Base-by-base conservation (phyloP, 192 early-diverging fungal species). In the Rhizophagus clarus region DNA sequence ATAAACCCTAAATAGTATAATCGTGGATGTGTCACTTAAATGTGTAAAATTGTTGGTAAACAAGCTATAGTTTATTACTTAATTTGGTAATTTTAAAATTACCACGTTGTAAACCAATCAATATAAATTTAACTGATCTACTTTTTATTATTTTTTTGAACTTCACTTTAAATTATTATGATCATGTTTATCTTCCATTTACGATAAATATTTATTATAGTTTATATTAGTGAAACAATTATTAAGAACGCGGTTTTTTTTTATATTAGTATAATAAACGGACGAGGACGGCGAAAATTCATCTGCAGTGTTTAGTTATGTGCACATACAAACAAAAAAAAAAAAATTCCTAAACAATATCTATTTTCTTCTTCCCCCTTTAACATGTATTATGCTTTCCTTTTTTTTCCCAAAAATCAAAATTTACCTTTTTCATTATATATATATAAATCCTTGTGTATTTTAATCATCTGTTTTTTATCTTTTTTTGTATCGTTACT, bases 171-270 rank as follows among this genome's bases (percentile, higher is more conserved):
- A 42, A 42, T 42, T 42, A 42, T 42, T 42, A 42, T 42, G 40
- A 42, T 42, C 40, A 42, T 56, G 49, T 56, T 56, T 56, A 56
- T 56, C 49, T 56, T 51, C 49, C 49, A 51, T 51, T 15, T 51
- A 17, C 49, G 49, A 56, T 51, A 56, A 56, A 56, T 56, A 56
- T 56, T 56, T 56, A 51, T 51, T 51, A 15, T 51, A 17, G 15
- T 56, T 56, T 56, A 56, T 56, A 56, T 56, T 56, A 56, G 49
- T 56, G 49, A 56, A 56, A 56, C 49, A 56, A 56, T 56, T 56
- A 20, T 56, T 56, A 20, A 56, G 17, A 3, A 56, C 49, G 49
- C 49, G 49, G 49, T 56, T 17, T 56, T 42, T 42, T 56, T 56
- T 56, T 56, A 56, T 56, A 56, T 17, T 56, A 17, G 15, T 56